Conservation (phyloP, 2,329 filamentous ascomycete species). For the Fusarium caatingaense region DNA sequence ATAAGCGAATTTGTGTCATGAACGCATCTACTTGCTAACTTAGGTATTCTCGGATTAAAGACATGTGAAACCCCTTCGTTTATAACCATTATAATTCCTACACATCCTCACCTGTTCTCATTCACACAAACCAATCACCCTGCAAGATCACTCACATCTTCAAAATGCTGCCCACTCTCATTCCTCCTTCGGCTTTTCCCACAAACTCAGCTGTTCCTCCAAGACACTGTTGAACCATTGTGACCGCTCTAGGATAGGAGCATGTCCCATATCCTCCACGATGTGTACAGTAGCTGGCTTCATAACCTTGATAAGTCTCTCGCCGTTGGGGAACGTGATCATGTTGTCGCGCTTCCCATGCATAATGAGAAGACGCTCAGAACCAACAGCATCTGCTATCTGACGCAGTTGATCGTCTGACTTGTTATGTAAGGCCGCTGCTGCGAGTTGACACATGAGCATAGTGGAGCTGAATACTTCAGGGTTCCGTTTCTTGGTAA, state of each 20-base stretch:
- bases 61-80: slow-evolving; percentile 14
- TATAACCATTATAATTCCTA: slow-evolving; percentile 2
- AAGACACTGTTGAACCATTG: slow-evolving; percentile 75
- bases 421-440: slow-evolving; percentile 85
- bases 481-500: slow-evolving; percentile 74
- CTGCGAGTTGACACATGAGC: slow-evolving; percentile 81
- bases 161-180: neutral
- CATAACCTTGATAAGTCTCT: slow-evolving; percentile 74
- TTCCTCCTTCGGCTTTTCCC: slow-evolving; percentile 57
- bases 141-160: neutral
- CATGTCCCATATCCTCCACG: slow-evolving; percentile 80
- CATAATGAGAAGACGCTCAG: slow-evolving; percentile 79
- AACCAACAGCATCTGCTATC: slow-evolving; percentile 75
- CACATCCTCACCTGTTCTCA: neutral
- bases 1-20: slow-evolving; percentile 1
- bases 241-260: slow-evolving; percentile 76
- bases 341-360: slow-evolving; percentile 84
- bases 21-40: neutral
- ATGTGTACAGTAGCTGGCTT: slow-evolving; percentile 70
- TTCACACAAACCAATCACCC: neutral
- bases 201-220: slow-evolving; percentile 65
- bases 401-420: slow-evolving; percentile 61
- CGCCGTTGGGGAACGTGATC: slow-evolving; percentile 77
- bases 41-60: slow-evolving; percentile 10
- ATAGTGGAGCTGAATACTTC: slow-evolving; percentile 72